Percentiles rank a stretch among this genome's conserved stretches.
phyloP scores from a whole-genome alignment of 257 asterid genomes.

The Capsicum chinense region DNA sequence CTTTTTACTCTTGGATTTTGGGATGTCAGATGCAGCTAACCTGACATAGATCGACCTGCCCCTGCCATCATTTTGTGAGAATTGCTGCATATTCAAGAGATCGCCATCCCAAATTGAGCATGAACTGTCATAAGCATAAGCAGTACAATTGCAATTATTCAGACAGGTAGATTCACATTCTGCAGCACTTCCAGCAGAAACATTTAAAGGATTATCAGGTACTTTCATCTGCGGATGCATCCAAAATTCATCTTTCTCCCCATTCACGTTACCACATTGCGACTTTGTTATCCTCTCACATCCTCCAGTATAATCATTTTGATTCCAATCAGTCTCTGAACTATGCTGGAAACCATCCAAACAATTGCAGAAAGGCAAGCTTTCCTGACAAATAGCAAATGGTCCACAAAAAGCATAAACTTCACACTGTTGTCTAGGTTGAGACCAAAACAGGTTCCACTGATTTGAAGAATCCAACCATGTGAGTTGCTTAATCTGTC shows the following conservation, averaged over 20 bases:
- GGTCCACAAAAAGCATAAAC: conserved; percentile 58
- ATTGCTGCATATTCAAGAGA: conserved; percentile 30
- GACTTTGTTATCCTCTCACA: conserved; percentile 39
- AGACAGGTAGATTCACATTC: conserved; percentile 52
- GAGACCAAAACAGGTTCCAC: conserved; percentile 53
- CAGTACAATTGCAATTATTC: conserved; percentile 53
- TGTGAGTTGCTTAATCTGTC: conserved; percentile 46
- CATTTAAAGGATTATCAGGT: conserved; percentile 29
- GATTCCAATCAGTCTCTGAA: conserved; percentile 40
- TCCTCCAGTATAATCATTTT: conserved; percentile 52
- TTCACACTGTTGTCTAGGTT: conserved; percentile 50
- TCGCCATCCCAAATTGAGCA: conserved; percentile 37
- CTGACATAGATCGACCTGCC: conserved; percentile 31
- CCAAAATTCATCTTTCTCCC: conserved; percentile 40
- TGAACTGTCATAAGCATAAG: conserved; percentile 42
- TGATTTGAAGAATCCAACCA: conserved; percentile 36
- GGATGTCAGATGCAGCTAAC: conserved; percentile 43
- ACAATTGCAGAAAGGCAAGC: conserved; percentile 47
- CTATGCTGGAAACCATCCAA: conserved; percentile 40
- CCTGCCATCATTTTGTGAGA: conserved; percentile 27
- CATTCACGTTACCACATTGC: conserved; percentile 34
- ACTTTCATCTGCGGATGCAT: conserved; percentile 27
- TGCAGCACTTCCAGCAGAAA: conserved; percentile 30
- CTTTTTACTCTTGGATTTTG: conserved; percentile 33
- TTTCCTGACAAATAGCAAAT: conserved; percentile 44